Evolutionary conservation across 768 basidiomycete species (phyloP).

Genomic region (Russula lepida): DNA sequence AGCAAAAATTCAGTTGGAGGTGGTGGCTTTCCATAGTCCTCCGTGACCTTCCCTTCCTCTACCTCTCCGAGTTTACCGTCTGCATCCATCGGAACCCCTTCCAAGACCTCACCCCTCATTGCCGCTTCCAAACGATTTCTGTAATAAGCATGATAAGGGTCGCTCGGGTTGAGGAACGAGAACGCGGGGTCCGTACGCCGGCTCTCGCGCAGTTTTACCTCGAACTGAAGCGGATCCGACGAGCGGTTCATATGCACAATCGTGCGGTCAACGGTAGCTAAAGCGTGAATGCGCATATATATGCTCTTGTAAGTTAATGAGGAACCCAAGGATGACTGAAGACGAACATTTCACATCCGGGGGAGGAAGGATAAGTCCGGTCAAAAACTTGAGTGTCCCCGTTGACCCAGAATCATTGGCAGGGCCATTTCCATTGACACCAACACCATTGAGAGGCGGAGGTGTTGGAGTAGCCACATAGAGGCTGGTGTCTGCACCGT

Average conservation of each 20-base stretch:
- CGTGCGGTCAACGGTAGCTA: constrained; percentile 93
- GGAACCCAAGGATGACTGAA: neutral
- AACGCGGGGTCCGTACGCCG: constrained; percentile 97
- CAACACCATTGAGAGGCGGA: constrained; percentile 36
- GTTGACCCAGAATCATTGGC: constrained; percentile 28
- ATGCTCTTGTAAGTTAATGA: neutral
- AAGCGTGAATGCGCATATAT: neutral
- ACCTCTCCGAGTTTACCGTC: constrained; percentile 4
- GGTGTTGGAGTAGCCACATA: neutral
- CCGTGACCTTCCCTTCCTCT: constrained; percentile 15
- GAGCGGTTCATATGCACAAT: constrained; percentile 87
- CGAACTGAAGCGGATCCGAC: constrained; percentile 87
- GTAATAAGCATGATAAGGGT: constrained; percentile 99
- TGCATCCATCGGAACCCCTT: constrained; percentile 37
- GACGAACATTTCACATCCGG: constrained; percentile 87
- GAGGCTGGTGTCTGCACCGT: constrained; percentile 6
- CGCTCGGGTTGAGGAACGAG: constrained; percentile 93
- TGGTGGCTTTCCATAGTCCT: constrained; percentile 68
- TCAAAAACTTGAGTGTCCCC: constrained; percentile 47
- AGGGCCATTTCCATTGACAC: constrained; percentile 35
- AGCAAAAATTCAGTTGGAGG: constrained; percentile 75
- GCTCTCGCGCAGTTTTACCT: constrained; percentile 94
- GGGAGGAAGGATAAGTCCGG: constrained; percentile 89
- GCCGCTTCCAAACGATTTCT: constrained; percentile 84
- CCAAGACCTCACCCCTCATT: constrained; percentile 61